A percentile compares a stretch with the other conserved stretches of the same genome.
Evolutionary conservation across 768 basidiomycete species (phyloP).

Genomic region (Phylloporus sp.): DNA sequence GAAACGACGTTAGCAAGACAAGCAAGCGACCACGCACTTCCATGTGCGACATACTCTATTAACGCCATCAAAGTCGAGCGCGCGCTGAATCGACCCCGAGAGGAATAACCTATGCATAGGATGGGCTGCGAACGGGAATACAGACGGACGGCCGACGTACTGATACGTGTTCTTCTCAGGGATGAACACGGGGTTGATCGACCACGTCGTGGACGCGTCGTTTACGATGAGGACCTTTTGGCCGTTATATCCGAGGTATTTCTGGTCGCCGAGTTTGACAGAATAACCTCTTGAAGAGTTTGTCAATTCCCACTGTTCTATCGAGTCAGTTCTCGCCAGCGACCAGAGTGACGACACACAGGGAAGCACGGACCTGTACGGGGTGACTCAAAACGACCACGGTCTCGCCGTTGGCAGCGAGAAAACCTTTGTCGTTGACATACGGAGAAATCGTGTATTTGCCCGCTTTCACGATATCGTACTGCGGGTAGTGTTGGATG

Average conservation of each 20-base stretch:
- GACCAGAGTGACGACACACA: background rate
- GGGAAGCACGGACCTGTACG: background rate
- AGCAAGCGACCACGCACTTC: no score
- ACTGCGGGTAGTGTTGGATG: background rate
- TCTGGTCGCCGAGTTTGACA: background rate
- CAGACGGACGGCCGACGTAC: background rate
- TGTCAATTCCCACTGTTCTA: background rate
- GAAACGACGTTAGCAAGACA: no score
- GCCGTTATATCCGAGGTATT: background rate
- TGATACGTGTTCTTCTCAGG: background rate
- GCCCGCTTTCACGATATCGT: background rate
- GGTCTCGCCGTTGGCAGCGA: background rate
- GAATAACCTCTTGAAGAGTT: background rate
- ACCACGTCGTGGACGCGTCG: background rate
- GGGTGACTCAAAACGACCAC: background rate
- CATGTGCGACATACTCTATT: background rate
- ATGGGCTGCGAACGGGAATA: background rate
- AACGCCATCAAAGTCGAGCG: background rate
- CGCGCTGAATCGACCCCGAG: background rate
- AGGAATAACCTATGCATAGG: background rate
- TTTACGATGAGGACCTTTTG: background rate
- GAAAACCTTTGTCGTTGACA: background rate
- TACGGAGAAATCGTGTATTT: background rate
- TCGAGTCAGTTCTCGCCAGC: background rate
- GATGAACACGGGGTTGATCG: background rate